phyloP scores from a whole-genome alignment of 345 rosid species.

The Mallotus nudiflorus region DNA sequence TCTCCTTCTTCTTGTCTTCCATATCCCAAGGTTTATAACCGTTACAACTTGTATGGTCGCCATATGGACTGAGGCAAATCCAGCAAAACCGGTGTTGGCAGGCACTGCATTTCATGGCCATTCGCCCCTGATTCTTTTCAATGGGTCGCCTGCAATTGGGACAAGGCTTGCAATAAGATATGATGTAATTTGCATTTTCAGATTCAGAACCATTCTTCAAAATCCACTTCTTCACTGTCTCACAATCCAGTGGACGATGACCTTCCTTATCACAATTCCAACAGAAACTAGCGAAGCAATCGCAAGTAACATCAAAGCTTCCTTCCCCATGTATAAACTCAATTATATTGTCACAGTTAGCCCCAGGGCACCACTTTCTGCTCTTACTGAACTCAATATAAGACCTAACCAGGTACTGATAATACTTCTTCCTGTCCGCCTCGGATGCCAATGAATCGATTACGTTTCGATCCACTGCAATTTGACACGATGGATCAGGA shows the following conservation, averaged over 20 bases:
- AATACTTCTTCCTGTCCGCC: constrained; percentile 26
- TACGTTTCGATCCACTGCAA: constrained; percentile 26
- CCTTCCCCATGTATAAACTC: constrained; percentile 20
- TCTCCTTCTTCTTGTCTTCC: background rate
- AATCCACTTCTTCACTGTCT: constrained; percentile 34
- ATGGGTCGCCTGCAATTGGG: constrained; percentile 40
- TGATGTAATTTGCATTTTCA: constrained; percentile 31
- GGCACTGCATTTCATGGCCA: constrained; percentile 29
- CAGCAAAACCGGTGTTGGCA: constrained; percentile 35
- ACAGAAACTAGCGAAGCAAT: constrained; percentile 30
- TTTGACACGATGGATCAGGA: constrained; percentile 27
- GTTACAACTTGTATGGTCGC: background rate
- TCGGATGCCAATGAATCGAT: constrained; percentile 9
- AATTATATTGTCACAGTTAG: constrained; percentile 28
- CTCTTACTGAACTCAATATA: constrained; percentile 28
- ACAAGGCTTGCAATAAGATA: constrained; percentile 37
- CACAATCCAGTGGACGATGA: constrained; percentile 39
- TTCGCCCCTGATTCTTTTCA: constrained; percentile 37
- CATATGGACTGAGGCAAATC: constrained; percentile 28
- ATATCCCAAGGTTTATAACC: too few relatives aligned
- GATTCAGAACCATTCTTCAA: constrained; percentile 31
- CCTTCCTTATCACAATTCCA: constrained; percentile 24
- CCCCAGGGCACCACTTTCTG: constrained; percentile 40
- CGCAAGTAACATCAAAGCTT: constrained; percentile 28
- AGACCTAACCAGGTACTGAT: constrained; percentile 21